Percentiles rank a stretch among this genome's conserved stretches.
These are phyloP conservation scores for Colletotrichum abscissum DNA, from an alignment of 2,329 filamentous ascomycete species.

Conservation along the genomic window DNA sequence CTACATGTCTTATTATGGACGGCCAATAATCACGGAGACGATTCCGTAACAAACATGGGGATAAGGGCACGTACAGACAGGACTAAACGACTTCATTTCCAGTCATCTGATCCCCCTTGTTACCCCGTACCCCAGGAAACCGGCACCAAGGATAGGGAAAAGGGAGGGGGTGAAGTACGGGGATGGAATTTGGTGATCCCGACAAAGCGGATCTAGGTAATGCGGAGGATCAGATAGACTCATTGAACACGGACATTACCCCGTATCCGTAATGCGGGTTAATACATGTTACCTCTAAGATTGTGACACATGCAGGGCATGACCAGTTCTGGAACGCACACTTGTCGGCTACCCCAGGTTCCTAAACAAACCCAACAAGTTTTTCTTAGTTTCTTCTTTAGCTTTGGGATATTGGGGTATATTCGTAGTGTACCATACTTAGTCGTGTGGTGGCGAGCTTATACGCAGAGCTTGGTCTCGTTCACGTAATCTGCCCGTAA, in stretches of 20 bases:
- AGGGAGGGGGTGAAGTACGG: neutral
- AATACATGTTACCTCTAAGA: neutral
- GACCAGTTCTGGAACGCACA: too few species aligned
- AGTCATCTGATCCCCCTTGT: neutral
- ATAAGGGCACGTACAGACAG: too few species aligned
- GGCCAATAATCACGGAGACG: too few species aligned
- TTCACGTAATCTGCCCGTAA: neutral
- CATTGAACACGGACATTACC: neutral
- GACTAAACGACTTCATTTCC: neutral
- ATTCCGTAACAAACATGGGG: neutral
- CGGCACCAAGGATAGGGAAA: neutral
- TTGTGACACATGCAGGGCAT: too few species aligned
- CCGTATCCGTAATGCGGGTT: neutral
- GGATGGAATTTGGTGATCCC: neutral
- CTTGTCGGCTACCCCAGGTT: neutral
- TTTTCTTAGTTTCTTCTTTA: neutral
- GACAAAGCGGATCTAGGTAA: neutral
- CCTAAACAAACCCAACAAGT: too few species aligned
- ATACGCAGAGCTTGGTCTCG: neutral
- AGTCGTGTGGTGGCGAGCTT: too few species aligned
- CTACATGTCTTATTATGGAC: too few species aligned
- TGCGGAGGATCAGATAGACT: constrained; percentile 9
- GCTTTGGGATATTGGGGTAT: constrained; percentile 2
- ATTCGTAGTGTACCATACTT: too few species aligned
- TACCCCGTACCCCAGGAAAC: constrained; percentile 1